Evolutionary conservation across 2,329 filamentous ascomycete species (phyloP).

Genomic region (Curvularia sp.): DNA sequence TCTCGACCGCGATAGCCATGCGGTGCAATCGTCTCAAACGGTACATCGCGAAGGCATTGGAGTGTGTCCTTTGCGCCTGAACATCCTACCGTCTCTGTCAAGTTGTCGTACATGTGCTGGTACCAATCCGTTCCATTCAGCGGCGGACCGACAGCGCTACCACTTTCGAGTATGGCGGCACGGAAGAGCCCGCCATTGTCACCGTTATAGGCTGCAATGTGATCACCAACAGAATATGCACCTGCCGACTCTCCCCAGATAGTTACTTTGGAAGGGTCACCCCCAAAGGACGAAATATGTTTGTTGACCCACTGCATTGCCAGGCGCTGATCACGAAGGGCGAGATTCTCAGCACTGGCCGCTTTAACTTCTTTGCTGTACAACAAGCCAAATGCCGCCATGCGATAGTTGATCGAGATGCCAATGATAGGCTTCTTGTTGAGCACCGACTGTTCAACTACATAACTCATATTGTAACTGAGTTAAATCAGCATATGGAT

Average conservation of each 20-base stretch:
- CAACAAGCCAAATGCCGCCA: slow-evolving; percentile 60
- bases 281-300: slow-evolving; percentile 61
- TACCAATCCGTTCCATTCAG: slow-evolving; percentile 45
- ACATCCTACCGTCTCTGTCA: slow-evolving; percentile 37
- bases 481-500: background rate
- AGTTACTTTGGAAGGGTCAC: slow-evolving; percentile 65
- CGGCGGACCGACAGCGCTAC: slow-evolving; percentile 39
- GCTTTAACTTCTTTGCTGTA: slow-evolving; percentile 51
- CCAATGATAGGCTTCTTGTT: slow-evolving; percentile 44
- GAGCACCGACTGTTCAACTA: slow-evolving; percentile 40
- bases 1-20: slow-evolving; percentile 39
- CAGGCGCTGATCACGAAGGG: slow-evolving; percentile 67
- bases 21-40: slow-evolving; percentile 36
- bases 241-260: slow-evolving; percentile 68
- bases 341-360: slow-evolving; percentile 54
- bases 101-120: slow-evolving; percentile 41
- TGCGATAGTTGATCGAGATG: slow-evolving; percentile 56
- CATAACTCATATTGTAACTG: slow-evolving; percentile 42
- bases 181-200: slow-evolving; percentile 50
- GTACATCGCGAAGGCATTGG: slow-evolving; percentile 36
- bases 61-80: slow-evolving; percentile 30
- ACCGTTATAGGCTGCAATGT: slow-evolving; percentile 51
- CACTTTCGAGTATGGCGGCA: slow-evolving; percentile 53
- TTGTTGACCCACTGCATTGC: slow-evolving; percentile 67
- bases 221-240: slow-evolving; percentile 61